Evolutionary conservation across 306 rosid genomes (phyloP).

Genomic region (Hippophae gyantsensis): DNA sequence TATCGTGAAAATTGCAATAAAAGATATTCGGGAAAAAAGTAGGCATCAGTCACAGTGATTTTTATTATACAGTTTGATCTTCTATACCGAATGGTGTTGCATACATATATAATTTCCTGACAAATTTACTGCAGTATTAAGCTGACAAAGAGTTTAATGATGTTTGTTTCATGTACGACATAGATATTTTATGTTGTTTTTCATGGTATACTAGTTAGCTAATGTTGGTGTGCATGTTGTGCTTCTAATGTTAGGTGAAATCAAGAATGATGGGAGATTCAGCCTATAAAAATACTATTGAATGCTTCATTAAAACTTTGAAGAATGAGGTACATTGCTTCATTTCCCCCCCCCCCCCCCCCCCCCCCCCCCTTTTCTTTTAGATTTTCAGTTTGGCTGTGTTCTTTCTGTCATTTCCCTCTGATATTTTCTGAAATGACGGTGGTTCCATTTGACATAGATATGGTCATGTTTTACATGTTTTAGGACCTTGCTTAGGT

Average conservation of each 20-base stretch:
- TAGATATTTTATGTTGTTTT: constrained; percentile 22
- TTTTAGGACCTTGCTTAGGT: not conserved
- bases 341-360: not conserved
- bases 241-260: constrained; percentile 50
- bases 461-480: not conserved
- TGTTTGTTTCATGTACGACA: constrained; percentile 11
- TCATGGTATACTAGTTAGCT: constrained; percentile 19
- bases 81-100: not conserved
- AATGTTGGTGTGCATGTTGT: constrained; percentile 15
- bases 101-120: constrained; percentile 8
- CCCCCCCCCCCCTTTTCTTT: not conserved
- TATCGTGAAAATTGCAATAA: too few relatives aligned
- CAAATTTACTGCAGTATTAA: constrained; percentile 9
- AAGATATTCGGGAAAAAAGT: too few relatives aligned
- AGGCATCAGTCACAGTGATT: too few relatives aligned
- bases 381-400: constrained; percentile 2
- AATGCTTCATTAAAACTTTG: constrained; percentile 80
- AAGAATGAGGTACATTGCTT: constrained; percentile 61
- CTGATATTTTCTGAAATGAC: not conserved
- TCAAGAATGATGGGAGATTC: constrained; percentile 99
- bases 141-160: constrained; percentile 22
- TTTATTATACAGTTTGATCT: not conserved
- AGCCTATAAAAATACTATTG: constrained; percentile 74
- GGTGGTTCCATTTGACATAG: not conserved
- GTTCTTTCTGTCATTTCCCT: not conserved